Conservation (phyloP, 352 stramenopile species). For the Phytopythium sindhum region DNA sequence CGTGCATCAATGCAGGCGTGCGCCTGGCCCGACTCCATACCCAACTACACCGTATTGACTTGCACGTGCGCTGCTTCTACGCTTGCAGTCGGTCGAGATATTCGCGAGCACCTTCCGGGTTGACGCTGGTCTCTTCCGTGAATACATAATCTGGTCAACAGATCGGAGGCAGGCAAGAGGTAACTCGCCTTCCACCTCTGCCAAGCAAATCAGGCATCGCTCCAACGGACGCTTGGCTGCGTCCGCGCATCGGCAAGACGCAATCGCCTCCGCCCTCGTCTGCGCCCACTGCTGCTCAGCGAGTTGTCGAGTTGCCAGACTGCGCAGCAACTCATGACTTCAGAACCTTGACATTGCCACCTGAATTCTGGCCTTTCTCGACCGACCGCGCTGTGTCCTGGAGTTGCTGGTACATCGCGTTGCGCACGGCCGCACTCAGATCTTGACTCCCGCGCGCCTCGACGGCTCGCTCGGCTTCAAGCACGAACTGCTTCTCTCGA, state of each 20-base stretch:
- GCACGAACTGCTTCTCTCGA: not conserved
- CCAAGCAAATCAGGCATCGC: not conserved
- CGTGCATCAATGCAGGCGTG: not conserved
- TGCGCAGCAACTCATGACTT: not conserved
- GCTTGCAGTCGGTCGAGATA: not conserved
- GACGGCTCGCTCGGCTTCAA: not conserved
- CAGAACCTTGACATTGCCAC: not conserved
- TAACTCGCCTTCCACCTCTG: not conserved
- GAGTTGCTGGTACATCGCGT: slow-evolving; percentile 4
- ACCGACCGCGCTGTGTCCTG: not conserved
- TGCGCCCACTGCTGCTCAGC: not conserved
- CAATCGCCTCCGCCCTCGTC: not conserved
- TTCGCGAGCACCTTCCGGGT: not conserved
- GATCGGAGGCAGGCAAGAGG: too few species aligned
- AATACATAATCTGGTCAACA: not conserved
- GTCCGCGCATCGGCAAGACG: not conserved
- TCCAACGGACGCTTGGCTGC: not conserved
- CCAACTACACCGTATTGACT: too few species aligned
- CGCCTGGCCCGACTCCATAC: not conserved
- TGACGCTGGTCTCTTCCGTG: not conserved
- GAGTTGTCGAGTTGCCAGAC: not conserved
- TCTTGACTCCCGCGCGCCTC: not conserved
- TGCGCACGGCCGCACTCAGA: slow-evolving; percentile 4
- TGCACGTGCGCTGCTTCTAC: not conserved
- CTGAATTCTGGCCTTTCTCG: not conserved